Evolutionary conservation across 148 eudicot species (phyloP).

Genomic region (Selenicereus undatus): DNA sequence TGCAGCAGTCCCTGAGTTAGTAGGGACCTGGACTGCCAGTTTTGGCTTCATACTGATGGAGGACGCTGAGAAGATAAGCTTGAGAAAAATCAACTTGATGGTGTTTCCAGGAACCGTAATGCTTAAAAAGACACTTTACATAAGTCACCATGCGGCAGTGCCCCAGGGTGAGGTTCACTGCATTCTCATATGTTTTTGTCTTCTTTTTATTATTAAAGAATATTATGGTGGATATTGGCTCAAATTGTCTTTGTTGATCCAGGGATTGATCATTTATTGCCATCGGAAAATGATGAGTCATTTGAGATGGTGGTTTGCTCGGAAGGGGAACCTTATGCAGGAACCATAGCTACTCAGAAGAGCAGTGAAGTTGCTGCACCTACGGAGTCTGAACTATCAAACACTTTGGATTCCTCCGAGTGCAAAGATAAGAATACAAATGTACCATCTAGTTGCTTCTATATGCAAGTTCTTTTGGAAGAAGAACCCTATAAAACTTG

Average conservation of each 20-base stretch:
- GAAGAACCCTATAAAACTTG: not conserved
- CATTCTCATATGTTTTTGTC: not conserved
- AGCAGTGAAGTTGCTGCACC: not conserved
- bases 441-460: not conserved
- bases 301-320: slow-evolving; percentile 12
- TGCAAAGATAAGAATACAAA: not conserved
- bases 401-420: slow-evolving; percentile 6
- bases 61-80: slow-evolving; percentile 59
- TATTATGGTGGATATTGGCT: not conserved
- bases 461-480: slow-evolving; percentile 9
- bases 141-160: slow-evolving; percentile 26
- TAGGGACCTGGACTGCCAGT: slow-evolving; percentile 86
- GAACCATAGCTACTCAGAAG: slow-evolving; percentile 2
- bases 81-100: slow-evolving; percentile 73
- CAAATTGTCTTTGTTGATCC: slow-evolving; percentile 21
- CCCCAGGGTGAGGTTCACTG: slow-evolving; percentile 20
- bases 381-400: no score
- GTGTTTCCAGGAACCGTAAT: slow-evolving; percentile 90
- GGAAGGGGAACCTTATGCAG: slow-evolving; percentile 6
- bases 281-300: slow-evolving; percentile 20
- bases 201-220: not conserved
- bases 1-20: slow-evolving; percentile 75
- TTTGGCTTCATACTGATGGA: slow-evolving; percentile 79
- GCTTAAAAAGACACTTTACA: slow-evolving; percentile 66
- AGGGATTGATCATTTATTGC: slow-evolving; percentile 32